Conservation (phyloP, 164 flowering plant genomes). For the Akebia trifoliata region DNA sequence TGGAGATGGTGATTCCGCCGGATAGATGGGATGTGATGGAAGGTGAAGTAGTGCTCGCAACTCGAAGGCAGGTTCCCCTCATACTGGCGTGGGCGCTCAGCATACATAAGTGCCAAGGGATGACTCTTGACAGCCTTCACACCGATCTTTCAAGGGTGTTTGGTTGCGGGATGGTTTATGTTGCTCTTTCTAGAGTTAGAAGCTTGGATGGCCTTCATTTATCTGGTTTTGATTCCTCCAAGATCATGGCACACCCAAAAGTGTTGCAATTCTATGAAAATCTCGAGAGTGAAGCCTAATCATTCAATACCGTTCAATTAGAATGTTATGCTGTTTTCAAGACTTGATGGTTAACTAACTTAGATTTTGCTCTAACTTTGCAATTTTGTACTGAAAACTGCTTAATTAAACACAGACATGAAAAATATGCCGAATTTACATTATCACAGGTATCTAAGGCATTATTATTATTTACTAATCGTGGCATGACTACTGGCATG, state of each 20-base stretch:
- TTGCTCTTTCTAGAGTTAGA: conserved; percentile 59
- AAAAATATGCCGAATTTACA: too few relatives aligned
- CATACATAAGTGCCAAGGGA: conserved; percentile 75
- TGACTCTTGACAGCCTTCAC: conserved; percentile 46
- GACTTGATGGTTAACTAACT: too few relatives aligned
- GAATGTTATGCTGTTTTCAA: too few relatives aligned
- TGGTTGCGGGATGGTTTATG: conserved; percentile 67
- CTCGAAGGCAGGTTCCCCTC: conserved; percentile 53
- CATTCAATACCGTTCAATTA: too few relatives aligned
- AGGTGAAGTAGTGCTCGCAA: conserved; percentile 35
- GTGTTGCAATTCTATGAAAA: conserved; percentile 41
- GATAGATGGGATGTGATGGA: conserved; percentile 41
- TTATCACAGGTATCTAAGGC: too few relatives aligned
- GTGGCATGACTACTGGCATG: too few relatives aligned
- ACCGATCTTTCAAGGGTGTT: conserved; percentile 57
- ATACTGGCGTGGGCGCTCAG: conserved; percentile 65
- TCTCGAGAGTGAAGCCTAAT: too few relatives aligned
- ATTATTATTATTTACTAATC: too few relatives aligned
- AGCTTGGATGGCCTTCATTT: conserved; percentile 50
- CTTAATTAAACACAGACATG: too few relatives aligned
- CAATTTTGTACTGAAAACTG: too few relatives aligned
- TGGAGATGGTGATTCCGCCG: conserved; percentile 23
- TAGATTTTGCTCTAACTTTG: too few relatives aligned
- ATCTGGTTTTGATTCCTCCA: conserved; percentile 43
- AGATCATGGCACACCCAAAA: conserved; percentile 57